These are phyloP conservation scores for Termitomyces sp. DNA, from an alignment of 768 basidiomycete species.

Conservation along the genomic window DNA sequence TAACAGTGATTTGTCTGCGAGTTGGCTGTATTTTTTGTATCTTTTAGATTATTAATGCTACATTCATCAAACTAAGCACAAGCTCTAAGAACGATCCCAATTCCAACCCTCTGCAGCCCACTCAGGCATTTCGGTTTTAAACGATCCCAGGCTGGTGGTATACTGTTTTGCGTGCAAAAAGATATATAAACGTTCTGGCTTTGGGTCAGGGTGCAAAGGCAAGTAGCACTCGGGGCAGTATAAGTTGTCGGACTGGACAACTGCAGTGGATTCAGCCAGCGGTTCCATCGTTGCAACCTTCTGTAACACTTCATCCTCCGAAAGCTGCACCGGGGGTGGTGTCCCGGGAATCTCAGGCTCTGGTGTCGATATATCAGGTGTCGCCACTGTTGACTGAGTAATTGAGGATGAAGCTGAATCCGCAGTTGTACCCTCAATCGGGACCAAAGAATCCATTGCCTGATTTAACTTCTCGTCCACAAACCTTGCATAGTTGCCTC, in stretches of 20 bases:
- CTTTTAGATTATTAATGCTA: constrained; percentile 8
- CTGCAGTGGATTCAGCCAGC: constrained; percentile 31
- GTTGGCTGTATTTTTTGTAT: constrained; percentile 10
- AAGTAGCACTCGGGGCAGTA: constrained; percentile 93
- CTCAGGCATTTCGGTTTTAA: constrained; percentile 81
- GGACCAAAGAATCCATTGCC: constrained; percentile 8
- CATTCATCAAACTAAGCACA: neutral
- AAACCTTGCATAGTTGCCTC: constrained; percentile 50
- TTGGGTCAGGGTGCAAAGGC: constrained; percentile 90
- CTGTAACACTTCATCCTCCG: constrained; percentile 44
- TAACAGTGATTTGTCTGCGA: constrained; percentile 4
- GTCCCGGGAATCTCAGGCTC: constrained; percentile 9
- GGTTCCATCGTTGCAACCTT: constrained; percentile 34
- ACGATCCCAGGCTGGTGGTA: constrained; percentile 75
- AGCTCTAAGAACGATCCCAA: constrained; percentile 44
- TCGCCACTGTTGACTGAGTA: constrained; percentile 5
- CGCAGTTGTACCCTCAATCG: neutral
- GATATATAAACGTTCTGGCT: constrained; percentile 89
- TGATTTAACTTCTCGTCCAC: constrained; percentile 20
- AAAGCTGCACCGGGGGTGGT: constrained; percentile 32
- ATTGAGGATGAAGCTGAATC: constrained; percentile 7
- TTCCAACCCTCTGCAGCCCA: constrained; percentile 80
- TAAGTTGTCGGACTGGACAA: constrained; percentile 34
- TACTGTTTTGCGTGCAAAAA: constrained; percentile 91
- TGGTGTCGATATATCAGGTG: constrained; percentile 13